These are phyloP conservation scores for Trebouxia sp. DNA, from an alignment of 139 green algal species.

Conservation along the genomic window DNA sequence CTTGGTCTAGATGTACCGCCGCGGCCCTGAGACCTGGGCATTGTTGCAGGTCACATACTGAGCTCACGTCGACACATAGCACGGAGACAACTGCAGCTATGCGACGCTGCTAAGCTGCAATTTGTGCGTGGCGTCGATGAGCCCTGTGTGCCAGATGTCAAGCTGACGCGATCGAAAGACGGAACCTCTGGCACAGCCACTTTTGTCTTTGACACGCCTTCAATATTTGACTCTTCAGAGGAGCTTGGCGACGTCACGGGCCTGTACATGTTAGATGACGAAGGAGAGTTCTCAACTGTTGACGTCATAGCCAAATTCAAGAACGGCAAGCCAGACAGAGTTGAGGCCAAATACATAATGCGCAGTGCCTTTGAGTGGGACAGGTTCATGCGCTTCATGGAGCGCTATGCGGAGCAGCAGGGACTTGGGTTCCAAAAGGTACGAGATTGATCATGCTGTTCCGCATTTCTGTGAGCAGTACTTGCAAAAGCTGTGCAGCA, in stretches of 20 bases:
- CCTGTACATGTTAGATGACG: constrained; percentile 96
- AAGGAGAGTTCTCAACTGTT: constrained; percentile 85
- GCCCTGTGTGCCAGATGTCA: constrained; percentile 89
- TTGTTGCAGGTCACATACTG: not conserved
- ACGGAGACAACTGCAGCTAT: constrained; percentile 11
- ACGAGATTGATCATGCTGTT: no score
- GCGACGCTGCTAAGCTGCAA: constrained; percentile 66
- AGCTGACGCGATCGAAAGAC: constrained; percentile 81
- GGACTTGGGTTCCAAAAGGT: constrained; percentile 74
- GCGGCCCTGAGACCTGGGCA: not conserved
- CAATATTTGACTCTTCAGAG: constrained; percentile 85
- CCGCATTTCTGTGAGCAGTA: no score
- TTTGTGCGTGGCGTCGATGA: constrained; percentile 94
- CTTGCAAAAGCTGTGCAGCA: constrained; percentile 1
- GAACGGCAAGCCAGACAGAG: constrained; percentile 90
- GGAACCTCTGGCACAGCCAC: constrained; percentile 83
- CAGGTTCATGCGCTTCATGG: constrained; percentile 98
- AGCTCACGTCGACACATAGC: not conserved
- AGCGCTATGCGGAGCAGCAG: constrained; percentile 89
- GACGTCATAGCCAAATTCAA: constrained; percentile 98
- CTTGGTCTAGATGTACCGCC: not conserved
- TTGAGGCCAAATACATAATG: constrained; percentile 68
- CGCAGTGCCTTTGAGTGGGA: constrained; percentile 44
- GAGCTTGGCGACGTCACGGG: constrained; percentile 93
- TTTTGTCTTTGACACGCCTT: constrained; percentile 91